Evolutionary conservation across 2,329 filamentous ascomycete species (phyloP).

Genomic region (Diplocarpon mali): DNA sequence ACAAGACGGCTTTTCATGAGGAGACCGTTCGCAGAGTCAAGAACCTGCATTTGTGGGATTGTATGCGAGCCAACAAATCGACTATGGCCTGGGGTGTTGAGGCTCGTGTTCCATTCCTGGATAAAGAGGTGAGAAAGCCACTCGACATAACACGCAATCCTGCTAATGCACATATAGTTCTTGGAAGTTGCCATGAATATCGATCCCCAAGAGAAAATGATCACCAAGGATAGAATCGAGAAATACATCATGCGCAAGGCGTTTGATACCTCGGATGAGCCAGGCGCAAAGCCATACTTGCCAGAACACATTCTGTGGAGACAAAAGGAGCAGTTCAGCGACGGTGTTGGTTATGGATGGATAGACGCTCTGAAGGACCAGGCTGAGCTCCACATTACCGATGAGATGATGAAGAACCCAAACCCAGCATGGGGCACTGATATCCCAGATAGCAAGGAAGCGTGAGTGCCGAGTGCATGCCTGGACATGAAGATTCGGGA

Average conservation of each 20-base stretch:
- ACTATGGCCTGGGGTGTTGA: slow-evolving; percentile 97
- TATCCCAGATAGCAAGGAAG: slow-evolving; percentile 93
- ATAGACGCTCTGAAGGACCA: slow-evolving; percentile 95
- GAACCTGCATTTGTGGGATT: slow-evolving; percentile 94
- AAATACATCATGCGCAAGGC: slow-evolving; percentile 98
- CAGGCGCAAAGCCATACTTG: slow-evolving; percentile 72
- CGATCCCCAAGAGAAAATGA: slow-evolving; percentile 92
- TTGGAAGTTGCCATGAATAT: slow-evolving; percentile 88
- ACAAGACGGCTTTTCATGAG: slow-evolving; percentile 86
- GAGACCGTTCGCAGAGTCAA: slow-evolving; percentile 92
- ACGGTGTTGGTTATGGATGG: slow-evolving; percentile 98
- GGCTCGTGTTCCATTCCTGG: slow-evolving; percentile 93
- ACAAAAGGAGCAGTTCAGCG: slow-evolving; percentile 99
- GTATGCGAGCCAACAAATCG: slow-evolving; percentile 96
- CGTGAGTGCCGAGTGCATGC: slow-evolving; percentile 40
- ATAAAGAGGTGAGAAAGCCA: slow-evolving; percentile 59
- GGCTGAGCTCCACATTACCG: slow-evolving; percentile 78
- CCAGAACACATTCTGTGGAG: slow-evolving; percentile 93
- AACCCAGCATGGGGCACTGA: slow-evolving; percentile 93
- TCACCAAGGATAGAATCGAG: slow-evolving; percentile 62
- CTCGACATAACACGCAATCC: neutral
- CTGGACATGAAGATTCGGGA: neutral
- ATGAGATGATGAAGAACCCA: slow-evolving; percentile 98
- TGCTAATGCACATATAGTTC: slow-evolving; percentile 45
- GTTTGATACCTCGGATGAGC: slow-evolving; percentile 86